Base-by-base conservation (phyloP, 768 basidiomycete genomes). In the Suillus luteus region DNA sequence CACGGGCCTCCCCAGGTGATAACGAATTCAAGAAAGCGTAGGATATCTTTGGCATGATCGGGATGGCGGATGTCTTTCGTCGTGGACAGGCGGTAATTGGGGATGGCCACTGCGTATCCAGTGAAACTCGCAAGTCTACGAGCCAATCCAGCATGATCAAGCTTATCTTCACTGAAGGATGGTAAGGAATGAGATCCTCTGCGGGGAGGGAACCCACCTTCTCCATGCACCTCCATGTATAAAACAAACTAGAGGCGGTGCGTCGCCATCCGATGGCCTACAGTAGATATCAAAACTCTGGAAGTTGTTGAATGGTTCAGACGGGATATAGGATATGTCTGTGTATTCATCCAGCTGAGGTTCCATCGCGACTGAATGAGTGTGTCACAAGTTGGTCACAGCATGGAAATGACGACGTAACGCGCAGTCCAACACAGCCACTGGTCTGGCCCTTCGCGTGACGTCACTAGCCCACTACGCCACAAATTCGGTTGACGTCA, bases 141-240 rank as follows among this genome's bases (percentile, higher is more conserved):
- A 6, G 89, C 92, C 44, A 92, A 78, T 19, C 55, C 63, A 5
- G 74, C 73, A 71, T 91, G 82, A 65, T 88, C 80, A 4, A 73
- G 71, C 76, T 94, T 94, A 77, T 92, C 91, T 67, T 91, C 91
- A 52, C 91, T 92, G 72, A 24, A 59, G 49, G 41, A 49, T 31
- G 35, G 55, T 64, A 38, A 44, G 12, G 64, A 58, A 60, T 62
- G 37, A 27, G 14, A 38, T 27, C 3, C 7, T 48, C 35, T 38
- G 61, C 19, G 19, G 38, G 44, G 55, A 65, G 59, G 62, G 2
- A 58, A 71, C 89, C 79, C 71, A 92, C 92, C 85, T 73, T 69
- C 86, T 79, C 93, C 93, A 95, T 27, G 92, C 93, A 40, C 93
- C 93, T 37, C 93, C 93, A 68, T 93, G 93, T 35, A 93, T 77